Conservation (phyloP, 768 basidiomycete genomes). For the Hypholoma fasciculare region DNA sequence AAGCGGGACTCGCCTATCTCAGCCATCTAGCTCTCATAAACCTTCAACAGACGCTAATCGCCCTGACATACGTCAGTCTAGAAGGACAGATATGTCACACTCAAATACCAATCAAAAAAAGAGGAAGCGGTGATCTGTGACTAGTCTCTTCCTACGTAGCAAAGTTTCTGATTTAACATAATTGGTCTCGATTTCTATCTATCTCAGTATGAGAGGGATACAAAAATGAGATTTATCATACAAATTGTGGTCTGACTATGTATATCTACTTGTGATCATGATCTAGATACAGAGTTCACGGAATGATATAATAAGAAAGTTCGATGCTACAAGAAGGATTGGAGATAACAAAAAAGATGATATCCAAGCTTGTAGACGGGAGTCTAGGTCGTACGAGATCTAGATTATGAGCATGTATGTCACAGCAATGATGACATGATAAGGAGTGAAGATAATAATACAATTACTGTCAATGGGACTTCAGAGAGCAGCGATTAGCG, state of each 20-base stretch:
- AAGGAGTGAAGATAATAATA: neutral
- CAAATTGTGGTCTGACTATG: no score
- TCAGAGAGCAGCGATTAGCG: neutral
- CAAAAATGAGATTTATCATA: no score
- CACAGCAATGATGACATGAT: neutral
- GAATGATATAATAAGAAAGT: no score
- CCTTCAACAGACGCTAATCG: neutral
- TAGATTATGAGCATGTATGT: neutral
- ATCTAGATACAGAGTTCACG: no score
- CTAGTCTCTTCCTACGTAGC: neutral
- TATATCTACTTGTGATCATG: no score
- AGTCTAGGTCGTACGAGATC: neutral
- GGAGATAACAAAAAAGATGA: neutral
- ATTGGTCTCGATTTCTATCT: no score
- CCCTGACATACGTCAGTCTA: neutral
- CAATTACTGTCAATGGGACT: neutral
- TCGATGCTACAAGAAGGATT: no score
- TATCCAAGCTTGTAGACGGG: neutral
- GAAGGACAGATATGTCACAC: neutral
- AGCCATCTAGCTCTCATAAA: neutral
- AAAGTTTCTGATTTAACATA: no score
- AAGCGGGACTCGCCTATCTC: neutral
- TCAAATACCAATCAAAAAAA: conserved; percentile 1
- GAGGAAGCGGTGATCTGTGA: conserved; percentile 1
- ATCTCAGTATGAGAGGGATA: no score